Conservation (phyloP, 177 flowering plant genomes). For the Viscum album region DNA sequence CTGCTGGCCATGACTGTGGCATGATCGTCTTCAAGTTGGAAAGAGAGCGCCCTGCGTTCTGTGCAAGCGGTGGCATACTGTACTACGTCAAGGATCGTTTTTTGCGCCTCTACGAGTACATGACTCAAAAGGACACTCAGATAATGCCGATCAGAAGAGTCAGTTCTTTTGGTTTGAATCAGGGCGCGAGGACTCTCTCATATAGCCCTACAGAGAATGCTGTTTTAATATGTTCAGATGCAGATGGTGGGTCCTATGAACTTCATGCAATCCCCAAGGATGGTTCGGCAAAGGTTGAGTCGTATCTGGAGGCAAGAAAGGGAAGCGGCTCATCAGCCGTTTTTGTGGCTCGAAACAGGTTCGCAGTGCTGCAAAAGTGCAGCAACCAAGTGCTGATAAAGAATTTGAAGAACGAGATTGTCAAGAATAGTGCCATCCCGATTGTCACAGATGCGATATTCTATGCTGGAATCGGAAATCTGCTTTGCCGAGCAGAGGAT, state of each 20-base stretch:
- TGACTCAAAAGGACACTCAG: constrained; percentile 23
- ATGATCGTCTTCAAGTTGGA: constrained; percentile 24
- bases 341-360: constrained; percentile 12
- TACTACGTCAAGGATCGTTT: constrained; percentile 21
- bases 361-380: constrained; percentile 14
- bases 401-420: constrained; percentile 12
- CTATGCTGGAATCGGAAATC: constrained; percentile 17
- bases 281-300: constrained; percentile 13
- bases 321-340: constrained; percentile 21
- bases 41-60: constrained; percentile 22
- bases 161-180: constrained; percentile 17
- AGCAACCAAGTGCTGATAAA: constrained; percentile 18
- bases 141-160: constrained; percentile 21
- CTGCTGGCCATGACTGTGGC: constrained; percentile 27
- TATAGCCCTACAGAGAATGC: constrained; percentile 26
- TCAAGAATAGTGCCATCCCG: constrained; percentile 17
- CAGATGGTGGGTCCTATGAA: constrained; percentile 24
- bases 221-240: constrained; percentile 21
- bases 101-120: constrained; percentile 17
- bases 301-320: constrained; percentile 17
- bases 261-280: constrained; percentile 18
- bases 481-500: constrained; percentile 19
- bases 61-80: constrained; percentile 19
- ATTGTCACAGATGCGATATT: constrained; percentile 16
- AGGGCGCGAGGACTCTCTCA: constrained; percentile 20